Evolutionary conservation across 2,329 filamentous ascomycete species (phyloP).

Genomic region (Diplodia intermedia): DNA sequence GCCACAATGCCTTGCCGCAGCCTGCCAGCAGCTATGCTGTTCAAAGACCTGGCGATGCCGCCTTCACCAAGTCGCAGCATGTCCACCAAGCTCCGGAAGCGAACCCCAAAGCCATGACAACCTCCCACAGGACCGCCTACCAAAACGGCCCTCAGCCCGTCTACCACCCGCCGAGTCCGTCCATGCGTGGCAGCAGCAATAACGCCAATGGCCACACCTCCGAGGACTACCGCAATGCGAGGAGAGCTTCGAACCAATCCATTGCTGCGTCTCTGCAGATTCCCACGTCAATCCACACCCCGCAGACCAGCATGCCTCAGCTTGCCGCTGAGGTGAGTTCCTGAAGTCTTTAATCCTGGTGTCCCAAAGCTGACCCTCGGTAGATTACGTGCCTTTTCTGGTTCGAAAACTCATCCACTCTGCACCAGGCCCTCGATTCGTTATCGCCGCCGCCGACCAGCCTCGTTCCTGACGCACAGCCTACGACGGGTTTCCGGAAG

Average conservation of each 20-base stretch:
- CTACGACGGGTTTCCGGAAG: conserved; percentile 82
- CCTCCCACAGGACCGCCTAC: conserved; percentile 18
- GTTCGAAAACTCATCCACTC: conserved; percentile 87
- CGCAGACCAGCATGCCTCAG: conserved; percentile 50
- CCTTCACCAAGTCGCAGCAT: conserved; percentile 27
- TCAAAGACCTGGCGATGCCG: conserved; percentile 27
- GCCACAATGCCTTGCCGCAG: conserved; percentile 22
- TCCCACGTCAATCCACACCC: conserved; percentile 47
- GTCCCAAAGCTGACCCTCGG: not conserved
- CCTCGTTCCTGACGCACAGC: conserved; percentile 75
- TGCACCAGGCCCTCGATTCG: conserved; percentile 75
- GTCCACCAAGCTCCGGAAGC: conserved; percentile 35
- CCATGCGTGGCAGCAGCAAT: not conserved
- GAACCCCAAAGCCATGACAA: conserved; percentile 25
- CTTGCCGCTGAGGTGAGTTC: conserved; percentile 48
- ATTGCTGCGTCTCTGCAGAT: conserved; percentile 41
- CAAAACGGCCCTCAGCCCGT: conserved; percentile 8
- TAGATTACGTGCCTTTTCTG: conserved; percentile 97
- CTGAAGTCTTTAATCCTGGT: conserved; percentile 15
- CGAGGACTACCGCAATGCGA: conserved; percentile 22
- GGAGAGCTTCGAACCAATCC: conserved; percentile 31
- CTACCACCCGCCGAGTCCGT: conserved; percentile 14
- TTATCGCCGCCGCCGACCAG: conserved; percentile 54
- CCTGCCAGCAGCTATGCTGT: conserved; percentile 19
- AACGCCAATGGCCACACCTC: not conserved